Base-by-base conservation (phyloP, 2,329 filamentous ascomycete species). In the Trichocomaceae sp. region DNA sequence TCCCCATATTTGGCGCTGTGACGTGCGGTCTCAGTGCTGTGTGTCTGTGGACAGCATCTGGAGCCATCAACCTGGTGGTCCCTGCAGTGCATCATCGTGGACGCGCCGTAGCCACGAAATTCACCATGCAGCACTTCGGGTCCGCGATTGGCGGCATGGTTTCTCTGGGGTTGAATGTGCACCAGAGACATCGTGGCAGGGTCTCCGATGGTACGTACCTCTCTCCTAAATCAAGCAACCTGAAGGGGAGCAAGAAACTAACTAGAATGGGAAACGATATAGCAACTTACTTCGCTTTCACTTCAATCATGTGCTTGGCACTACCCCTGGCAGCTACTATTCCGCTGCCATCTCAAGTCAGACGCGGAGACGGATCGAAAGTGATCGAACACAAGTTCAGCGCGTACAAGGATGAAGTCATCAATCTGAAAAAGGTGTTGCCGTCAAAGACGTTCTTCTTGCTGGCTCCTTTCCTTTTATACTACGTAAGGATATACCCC, bases 101-200 rank as follows among this genome's bases (percentile, higher is more conserved):
- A 50, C 47, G 47, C 15, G 47, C 47, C 15, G 47, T 50, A 26
- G 47, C 47, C 31, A 50, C 47, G 33, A 50, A 50, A 50, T 50
- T 50, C 33, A 41, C 33, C 5, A 5, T 50, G 19, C 47, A 50
- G 20, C 26, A 50, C 10, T 23, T 50, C 13, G 47, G 47, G 20
- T 13, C 31, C 15, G 26, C 33, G n/a, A 50, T 50, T 12, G 47
- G 47, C 7, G 47, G 47, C 31, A 39, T 50, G 47, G 41, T 50
- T 22, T 37, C 47, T 10, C 31, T 50, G 7, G 47, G 47, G n/a
- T 23, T 50, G 10, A 50, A 50, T 50, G 47, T 31, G 4, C 31
- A 23, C n/a, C 15, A 29, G 5, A 31, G 23, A 10, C 13, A 37
- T n/a, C 47, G 19, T 26, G 47, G 47, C 19, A 37, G 47, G 8